A percentile compares a stretch with the other conserved stretches of the same genome.
These are phyloP conservation scores for Russula compacta DNA, from an alignment of 768 basidiomycete species.

Conservation along the genomic window DNA sequence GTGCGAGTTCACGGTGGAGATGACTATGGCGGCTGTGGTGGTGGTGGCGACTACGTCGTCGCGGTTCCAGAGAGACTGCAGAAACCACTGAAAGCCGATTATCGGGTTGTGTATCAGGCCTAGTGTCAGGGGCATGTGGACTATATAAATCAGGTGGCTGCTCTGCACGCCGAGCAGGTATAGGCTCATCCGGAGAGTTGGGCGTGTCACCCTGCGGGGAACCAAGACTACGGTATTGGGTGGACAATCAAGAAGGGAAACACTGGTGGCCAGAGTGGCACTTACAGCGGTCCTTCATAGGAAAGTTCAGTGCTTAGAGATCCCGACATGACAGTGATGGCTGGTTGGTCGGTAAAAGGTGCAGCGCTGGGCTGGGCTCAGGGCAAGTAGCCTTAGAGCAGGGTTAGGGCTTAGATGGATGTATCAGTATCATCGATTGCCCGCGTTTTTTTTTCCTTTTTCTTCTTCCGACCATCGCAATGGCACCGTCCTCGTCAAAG, in stretches of 20 bases:
- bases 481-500: constrained; percentile 76
- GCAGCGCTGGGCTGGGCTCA: background rate
- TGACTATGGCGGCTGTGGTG: constrained; percentile 9
- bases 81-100: constrained; percentile 15
- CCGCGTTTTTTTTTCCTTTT: background rate
- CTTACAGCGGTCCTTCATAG: constrained; percentile 7
- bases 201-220: background rate
- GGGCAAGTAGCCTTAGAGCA: background rate
- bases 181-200: background rate
- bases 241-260: constrained; percentile 7
- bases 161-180: background rate
- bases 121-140: background rate
- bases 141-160: background rate
- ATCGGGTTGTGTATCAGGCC: background rate
- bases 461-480: constrained; percentile 22
- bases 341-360: background rate
- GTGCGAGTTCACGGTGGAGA: constrained; percentile 17
- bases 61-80: constrained; percentile 14
- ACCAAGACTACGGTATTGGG: background rate
- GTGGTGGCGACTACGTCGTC: constrained; percentile 16
- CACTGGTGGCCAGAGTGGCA: background rate
- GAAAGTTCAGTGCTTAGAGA: constrained; percentile 10
- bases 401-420: constrained; percentile 17
- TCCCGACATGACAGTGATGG: background rate
- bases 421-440: constrained; percentile 6